These are phyloP conservation scores for Gossypium thurberi DNA, from an alignment of 345 rosid genomes.

Conservation along the genomic window DNA sequence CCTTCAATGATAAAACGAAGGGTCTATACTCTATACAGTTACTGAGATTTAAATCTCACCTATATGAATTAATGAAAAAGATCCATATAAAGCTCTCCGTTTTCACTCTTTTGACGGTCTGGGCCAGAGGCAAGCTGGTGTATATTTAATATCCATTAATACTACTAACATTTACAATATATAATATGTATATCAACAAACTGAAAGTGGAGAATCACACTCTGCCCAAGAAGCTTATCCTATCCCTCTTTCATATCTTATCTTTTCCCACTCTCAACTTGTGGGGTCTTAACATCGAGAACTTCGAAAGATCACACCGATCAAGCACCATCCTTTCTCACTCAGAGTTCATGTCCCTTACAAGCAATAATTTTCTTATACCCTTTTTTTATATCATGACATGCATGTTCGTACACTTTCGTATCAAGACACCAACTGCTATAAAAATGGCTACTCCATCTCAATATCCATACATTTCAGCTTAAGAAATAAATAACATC, in stretches of 20 bases:
- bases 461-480: not conserved
- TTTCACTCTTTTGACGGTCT: not conserved
- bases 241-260: constrained; percentile 47
- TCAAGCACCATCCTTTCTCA: constrained; percentile 23
- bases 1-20: not conserved
- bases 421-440: constrained; percentile 28
- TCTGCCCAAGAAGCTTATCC: constrained; percentile 61
- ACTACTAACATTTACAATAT: not conserved
- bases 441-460: constrained; percentile 20
- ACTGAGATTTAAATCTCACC: too few relatives aligned
- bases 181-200: not conserved
- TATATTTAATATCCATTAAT: constrained; percentile 26
- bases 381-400: constrained; percentile 5
- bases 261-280: constrained; percentile 41
- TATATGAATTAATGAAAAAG: not conserved
- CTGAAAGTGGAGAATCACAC: constrained; percentile 43
- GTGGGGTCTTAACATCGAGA: constrained; percentile 56
- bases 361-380: not conserved
- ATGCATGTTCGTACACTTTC: constrained; percentile 56
- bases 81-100: too few relatives aligned
- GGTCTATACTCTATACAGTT: not conserved
- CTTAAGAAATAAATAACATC: not conserved
- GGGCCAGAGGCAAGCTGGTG: constrained; percentile 14
- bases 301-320: constrained; percentile 31
- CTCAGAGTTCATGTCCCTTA: not conserved